These are phyloP conservation scores for Botrytis fragariae DNA, from an alignment of 2,329 filamentous ascomycete genomes.

Conservation along the genomic window DNA sequence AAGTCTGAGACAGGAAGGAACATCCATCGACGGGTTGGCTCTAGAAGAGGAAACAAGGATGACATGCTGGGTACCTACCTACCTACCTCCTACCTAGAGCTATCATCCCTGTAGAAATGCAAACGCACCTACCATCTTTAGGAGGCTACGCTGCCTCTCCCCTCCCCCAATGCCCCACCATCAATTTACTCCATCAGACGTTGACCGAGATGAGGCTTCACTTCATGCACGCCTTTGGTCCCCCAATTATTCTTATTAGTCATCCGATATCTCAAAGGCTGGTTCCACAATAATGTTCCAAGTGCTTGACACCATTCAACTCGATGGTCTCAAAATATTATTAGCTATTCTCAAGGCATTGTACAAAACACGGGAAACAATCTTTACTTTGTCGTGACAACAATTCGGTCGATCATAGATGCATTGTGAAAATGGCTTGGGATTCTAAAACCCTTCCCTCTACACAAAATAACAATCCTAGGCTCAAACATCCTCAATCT, in stretches of 20 bases:
- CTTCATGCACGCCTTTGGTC: not conserved
- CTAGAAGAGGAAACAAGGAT: not conserved
- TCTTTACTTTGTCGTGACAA: not conserved
- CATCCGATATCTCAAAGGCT: not conserved
- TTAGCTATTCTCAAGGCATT: not conserved
- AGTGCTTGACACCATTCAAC: not conserved
- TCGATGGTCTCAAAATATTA: not conserved
- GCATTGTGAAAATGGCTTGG: constrained; percentile 32
- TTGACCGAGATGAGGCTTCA: not conserved
- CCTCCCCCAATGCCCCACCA: not conserved
- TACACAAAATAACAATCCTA: constrained; percentile 31
- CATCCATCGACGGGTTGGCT: not conserved
- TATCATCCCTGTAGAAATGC: not conserved
- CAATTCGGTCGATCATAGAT: not conserved
- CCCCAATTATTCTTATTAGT: not conserved
- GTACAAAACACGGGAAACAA: not conserved
- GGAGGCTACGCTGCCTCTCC: too few relatives aligned
- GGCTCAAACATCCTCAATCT: constrained; percentile 15
- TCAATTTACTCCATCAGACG: not conserved
- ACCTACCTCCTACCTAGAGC: not conserved
- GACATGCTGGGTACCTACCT: not conserved
- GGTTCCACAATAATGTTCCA: not conserved
- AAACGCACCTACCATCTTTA: not conserved
- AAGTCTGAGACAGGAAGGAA: not conserved
- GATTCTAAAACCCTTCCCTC: constrained; percentile 34